Evolutionary conservation across 2,329 filamentous ascomycete species (phyloP).

Genomic region (Fusarium domesticum): DNA sequence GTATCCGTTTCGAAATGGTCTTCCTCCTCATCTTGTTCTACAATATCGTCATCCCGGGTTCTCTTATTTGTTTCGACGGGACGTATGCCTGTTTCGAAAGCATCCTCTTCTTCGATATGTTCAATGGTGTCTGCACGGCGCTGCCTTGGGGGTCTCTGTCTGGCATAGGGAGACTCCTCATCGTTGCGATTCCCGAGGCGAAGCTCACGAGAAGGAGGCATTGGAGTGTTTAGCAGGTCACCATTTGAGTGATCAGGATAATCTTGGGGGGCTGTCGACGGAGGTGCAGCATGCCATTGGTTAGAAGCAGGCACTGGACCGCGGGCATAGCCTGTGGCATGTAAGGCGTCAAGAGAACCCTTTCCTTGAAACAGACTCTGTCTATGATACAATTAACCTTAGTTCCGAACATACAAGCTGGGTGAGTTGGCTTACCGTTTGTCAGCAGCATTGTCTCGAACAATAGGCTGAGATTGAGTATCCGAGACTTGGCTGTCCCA

Average conservation of each 20-base stretch:
- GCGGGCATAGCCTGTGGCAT: slow-evolving; percentile 4
- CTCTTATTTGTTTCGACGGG: no score
- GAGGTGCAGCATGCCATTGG: slow-evolving; percentile 17
- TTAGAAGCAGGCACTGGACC: slow-evolving; percentile 18
- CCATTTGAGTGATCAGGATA: slow-evolving; percentile 22
- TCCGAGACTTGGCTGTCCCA: background rate
- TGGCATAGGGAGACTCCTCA: background rate
- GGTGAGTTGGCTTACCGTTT: background rate
- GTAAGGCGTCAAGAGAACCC: slow-evolving; percentile 19
- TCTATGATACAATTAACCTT: slow-evolving; percentile 4
- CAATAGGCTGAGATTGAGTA: background rate
- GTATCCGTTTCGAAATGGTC: slow-evolving; percentile 31
- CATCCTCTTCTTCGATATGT: slow-evolving; percentile 10
- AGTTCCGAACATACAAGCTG: background rate
- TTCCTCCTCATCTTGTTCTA: slow-evolving; percentile 24
- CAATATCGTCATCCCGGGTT: no score
- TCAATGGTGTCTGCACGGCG: slow-evolving; percentile 1
- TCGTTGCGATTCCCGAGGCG: background rate
- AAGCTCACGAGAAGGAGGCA: slow-evolving; percentile 11
- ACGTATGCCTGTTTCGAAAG: no score
- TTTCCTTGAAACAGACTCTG: slow-evolving; percentile 20
- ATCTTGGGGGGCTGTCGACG: slow-evolving; percentile 19
- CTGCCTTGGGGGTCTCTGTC: slow-evolving; percentile 3
- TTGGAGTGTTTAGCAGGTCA: slow-evolving; percentile 14
- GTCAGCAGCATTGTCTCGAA: background rate